Percentiles rank a stretch among this genome's conserved stretches.
Conservation (phyloP, 2,329 filamentous ascomycete species). For the Cordyceps cicadae region DNA sequence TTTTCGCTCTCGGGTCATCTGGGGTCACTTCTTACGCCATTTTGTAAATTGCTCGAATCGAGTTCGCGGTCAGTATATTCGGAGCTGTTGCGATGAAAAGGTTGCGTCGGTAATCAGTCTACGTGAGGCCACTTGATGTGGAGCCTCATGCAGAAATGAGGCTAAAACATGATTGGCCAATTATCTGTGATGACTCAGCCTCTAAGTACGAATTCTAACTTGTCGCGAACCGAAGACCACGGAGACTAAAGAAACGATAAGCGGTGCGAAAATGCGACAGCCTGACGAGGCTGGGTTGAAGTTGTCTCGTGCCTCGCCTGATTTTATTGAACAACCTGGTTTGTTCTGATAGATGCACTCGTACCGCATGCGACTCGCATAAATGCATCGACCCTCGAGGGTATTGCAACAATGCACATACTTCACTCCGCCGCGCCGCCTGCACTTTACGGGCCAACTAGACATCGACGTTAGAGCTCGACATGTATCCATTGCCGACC, state of each 20-base stretch:
- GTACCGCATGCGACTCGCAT: not conserved
- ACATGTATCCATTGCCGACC: not conserved
- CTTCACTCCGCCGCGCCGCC: not conserved
- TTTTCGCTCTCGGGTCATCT: not conserved
- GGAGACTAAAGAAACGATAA: not conserved
- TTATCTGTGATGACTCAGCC: conserved; percentile 28
- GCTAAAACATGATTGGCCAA: conserved; percentile 29
- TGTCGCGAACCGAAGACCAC: not conserved
- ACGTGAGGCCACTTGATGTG: conserved; percentile 7
- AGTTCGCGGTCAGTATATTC: conserved; percentile 12
- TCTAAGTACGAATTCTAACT: conserved; percentile 15
- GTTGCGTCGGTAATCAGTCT: conserved; percentile 15
- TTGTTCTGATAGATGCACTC: not conserved
- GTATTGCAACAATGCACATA: conserved; percentile 2
- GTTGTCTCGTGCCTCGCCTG: not conserved
- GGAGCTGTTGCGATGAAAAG: conserved; percentile 13
- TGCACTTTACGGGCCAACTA: not conserved
- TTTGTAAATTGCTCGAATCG: conserved; percentile 21
- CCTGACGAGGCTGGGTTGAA: not conserved
- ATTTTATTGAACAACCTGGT: not conserved
- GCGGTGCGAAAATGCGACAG: not conserved
- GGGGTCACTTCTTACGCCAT: conserved; percentile 32
- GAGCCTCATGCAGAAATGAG: conserved; percentile 27
- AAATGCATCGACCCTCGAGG: conserved; percentile 5
- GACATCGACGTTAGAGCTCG: not conserved